Evolutionary conservation across 2,329 filamentous ascomycete species (phyloP).

Genomic region (Acrodontium crateriforme): DNA sequence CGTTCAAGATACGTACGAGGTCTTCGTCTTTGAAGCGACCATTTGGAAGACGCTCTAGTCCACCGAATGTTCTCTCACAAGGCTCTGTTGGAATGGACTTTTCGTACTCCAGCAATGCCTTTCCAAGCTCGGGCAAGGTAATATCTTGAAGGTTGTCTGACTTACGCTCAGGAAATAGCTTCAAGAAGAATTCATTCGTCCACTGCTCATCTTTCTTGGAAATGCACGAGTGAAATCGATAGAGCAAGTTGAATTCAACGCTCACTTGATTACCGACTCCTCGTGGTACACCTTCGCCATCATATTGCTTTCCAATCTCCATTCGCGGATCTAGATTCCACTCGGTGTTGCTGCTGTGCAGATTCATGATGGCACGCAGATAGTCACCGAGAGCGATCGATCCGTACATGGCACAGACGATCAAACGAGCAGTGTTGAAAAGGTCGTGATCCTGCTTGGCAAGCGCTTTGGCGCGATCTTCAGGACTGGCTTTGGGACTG

Average conservation of each 20-base stretch:
- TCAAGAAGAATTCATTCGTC: constrained; percentile 21
- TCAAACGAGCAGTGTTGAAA: constrained; percentile 64
- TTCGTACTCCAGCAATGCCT: constrained; percentile 12
- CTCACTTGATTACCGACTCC: constrained; percentile 18
- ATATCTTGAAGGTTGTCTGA: too few relatives aligned
- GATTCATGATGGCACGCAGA: constrained; percentile 61
- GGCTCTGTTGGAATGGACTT: constrained; percentile 12
- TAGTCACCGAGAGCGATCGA: constrained; percentile 68
- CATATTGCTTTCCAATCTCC: constrained; percentile 43
- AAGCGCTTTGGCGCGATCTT: constrained; percentile 38
- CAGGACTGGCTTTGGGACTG: constrained; percentile 33
- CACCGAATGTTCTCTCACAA: constrained; percentile 32
- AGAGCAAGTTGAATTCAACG: constrained; percentile 37
- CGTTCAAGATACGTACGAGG: constrained; percentile 38
- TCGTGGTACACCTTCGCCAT: background rate
- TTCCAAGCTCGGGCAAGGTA: constrained; percentile 13
- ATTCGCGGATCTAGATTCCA: constrained; percentile 71
- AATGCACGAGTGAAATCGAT: constrained; percentile 32
- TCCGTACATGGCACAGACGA: constrained; percentile 57
- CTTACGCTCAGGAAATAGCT: background rate
- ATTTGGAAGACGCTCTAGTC: constrained; percentile 18
- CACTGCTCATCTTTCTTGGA: constrained; percentile 29
- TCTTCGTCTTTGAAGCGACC: constrained; percentile 42
- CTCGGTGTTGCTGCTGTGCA: constrained; percentile 57
- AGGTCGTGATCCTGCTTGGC: constrained; percentile 62